Percentiles rank a stretch among this genome's conserved stretches.
These are phyloP conservation scores for Suhomyces kunorum DNA, from an alignment of 1,139 yeast species.

Conservation along the genomic window DNA sequence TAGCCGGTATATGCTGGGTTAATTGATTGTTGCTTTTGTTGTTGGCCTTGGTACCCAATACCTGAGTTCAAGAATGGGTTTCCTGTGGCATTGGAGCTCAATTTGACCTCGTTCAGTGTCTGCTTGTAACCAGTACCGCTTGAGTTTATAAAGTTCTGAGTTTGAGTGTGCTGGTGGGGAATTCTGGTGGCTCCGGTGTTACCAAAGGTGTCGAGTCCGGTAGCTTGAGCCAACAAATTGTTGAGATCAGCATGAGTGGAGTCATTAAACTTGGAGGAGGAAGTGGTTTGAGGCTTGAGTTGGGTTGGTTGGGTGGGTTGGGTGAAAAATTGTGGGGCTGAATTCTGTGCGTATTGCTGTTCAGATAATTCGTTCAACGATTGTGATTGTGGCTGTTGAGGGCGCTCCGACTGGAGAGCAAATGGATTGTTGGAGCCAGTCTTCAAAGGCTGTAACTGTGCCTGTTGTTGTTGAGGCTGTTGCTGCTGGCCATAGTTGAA, in stretches of 20 bases:
- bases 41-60: slow-evolving; percentile 62
- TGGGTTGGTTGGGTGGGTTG: slow-evolving; percentile 22
- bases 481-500: slow-evolving; percentile 25
- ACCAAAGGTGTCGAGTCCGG: slow-evolving; percentile 95
- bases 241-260: slow-evolving; percentile 69
- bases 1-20: slow-evolving; percentile 74
- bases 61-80: slow-evolving; percentile 80
- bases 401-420: slow-evolving; percentile 48
- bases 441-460: slow-evolving; percentile 52
- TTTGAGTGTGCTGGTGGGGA: slow-evolving; percentile 90
- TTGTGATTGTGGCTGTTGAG: slow-evolving; percentile 19
- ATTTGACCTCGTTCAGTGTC: slow-evolving; percentile 38
- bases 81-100: slow-evolving; percentile 49
- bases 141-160: slow-evolving; percentile 79
- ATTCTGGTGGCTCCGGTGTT: slow-evolving; percentile 86
- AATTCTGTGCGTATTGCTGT: slow-evolving; percentile 23
- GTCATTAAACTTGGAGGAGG: slow-evolving; percentile 48
- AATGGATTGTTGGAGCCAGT: slow-evolving; percentile 94
- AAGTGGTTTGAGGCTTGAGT: slow-evolving; percentile 33
- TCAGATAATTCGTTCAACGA: slow-evolving; percentile 24
- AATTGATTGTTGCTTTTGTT: slow-evolving; percentile 37
- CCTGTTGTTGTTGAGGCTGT: slow-evolving; percentile 41
- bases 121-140: slow-evolving; percentile 82
- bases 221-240: slow-evolving; percentile 76
- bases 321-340: slow-evolving; percentile 24